Evolutionary conservation across 2,329 filamentous ascomycete genomes (phyloP), one percentile per base, ranked within the genome.

Genomic region (Colletotrichum australisinense): DNA sequence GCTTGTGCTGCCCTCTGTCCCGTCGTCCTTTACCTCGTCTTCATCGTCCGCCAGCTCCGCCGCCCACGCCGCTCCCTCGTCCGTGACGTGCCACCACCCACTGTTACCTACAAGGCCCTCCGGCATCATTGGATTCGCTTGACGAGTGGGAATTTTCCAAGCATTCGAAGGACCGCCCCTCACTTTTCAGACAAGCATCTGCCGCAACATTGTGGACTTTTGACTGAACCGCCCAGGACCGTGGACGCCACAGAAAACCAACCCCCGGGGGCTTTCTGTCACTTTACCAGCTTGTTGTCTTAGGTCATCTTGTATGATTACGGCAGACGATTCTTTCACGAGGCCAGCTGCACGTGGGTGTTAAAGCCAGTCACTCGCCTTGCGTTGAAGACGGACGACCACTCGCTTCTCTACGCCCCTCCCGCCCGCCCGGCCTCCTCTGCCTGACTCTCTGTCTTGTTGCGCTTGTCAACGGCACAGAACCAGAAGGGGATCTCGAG

Each of bases 141-240:
- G 59, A 69, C 66, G 19, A 69, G 59, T 59, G 66, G 52, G 30
- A 30, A 69, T 38, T 63, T 63, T 35, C 56, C 52, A 58, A 58
- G 57, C 64, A 35, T 42, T 63, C 30, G 46, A 60, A 35, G 32
- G 42, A 38, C 22, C 57, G 35, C 65, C 65, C 63, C 46, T 71
- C 63, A 49, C 64, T 63, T 62, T 62, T 26, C 69, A 60, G 57
- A 72, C 52, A 68, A 63, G 64, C 69, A 69, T 62, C 64, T 72
- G 69, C 64, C 57, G 57, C 58, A 57, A 68, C 64, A 63, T 12
- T 52, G 64, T 72, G 65, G 64, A 49, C 32, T 35, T 35, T 12
- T 12, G 32, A 35, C 59, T 30, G 26, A 63, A 24, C 6, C 59
- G 59, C 66, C 53, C n/a, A 22, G n/a, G 46, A 35, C 60, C 24